A percentile compares a stretch with the other conserved stretches of the same genome.
phyloP scores from a whole-genome alignment of 345 rosid species.

The Heritiera fomes region DNA sequence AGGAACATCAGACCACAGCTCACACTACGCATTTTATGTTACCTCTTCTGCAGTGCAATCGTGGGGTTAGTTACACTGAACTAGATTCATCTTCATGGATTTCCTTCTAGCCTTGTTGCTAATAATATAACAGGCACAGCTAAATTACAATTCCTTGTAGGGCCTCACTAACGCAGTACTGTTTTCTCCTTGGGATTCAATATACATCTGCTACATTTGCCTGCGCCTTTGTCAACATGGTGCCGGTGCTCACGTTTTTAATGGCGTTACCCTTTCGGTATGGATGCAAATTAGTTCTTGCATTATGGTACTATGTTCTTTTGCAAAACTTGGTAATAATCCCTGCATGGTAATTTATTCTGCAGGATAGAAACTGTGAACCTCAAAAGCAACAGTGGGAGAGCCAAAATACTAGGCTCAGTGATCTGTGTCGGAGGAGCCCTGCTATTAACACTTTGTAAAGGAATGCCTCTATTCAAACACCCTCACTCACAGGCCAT shows the following conservation, averaged over 20 bases:
- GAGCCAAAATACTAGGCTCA: conserved; percentile 46
- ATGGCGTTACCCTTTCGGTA: conserved; percentile 69
- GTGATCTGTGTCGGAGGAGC: conserved; percentile 49
- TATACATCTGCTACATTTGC: conserved; percentile 69
- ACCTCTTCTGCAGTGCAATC: conserved; percentile 57
- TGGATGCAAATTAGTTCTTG: background rate
- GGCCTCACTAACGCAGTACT: conserved; percentile 58
- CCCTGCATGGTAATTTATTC: conserved; percentile 7
- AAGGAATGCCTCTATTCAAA: conserved; percentile 47
- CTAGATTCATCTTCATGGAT: background rate
- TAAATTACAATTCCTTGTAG: conserved; percentile 30
- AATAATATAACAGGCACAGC: background rate
- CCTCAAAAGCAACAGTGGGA: conserved; percentile 39
- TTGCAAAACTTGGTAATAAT: background rate
- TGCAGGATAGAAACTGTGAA: conserved; percentile 54
- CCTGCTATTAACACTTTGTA: conserved; percentile 41
- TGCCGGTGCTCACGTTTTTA: conserved; percentile 59
- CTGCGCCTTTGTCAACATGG: conserved; percentile 64
- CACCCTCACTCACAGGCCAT: conserved; percentile 16
- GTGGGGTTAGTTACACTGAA: conserved; percentile 48
- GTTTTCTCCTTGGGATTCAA: conserved; percentile 62
- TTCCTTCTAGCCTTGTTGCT: background rate
- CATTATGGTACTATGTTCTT: background rate
- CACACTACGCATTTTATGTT: conserved; percentile 49
- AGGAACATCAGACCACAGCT: conserved; percentile 61